Conservation (phyloP, 179 eudicot genomes). For the Kewa caespitosa region DNA sequence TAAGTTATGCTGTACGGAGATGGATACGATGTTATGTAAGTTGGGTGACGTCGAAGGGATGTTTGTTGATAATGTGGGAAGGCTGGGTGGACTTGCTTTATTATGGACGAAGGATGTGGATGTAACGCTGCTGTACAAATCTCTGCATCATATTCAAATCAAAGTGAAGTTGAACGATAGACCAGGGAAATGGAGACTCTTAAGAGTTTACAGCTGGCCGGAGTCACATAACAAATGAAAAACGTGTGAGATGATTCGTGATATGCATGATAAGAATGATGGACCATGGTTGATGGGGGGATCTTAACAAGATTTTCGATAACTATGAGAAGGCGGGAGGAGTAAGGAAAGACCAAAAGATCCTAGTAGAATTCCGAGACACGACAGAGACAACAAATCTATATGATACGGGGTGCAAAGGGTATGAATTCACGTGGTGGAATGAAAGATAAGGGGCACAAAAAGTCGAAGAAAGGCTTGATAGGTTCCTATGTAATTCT, state of each 20-base stretch:
- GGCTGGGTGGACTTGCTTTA: neutral
- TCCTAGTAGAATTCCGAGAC: neutral
- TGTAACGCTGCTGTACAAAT: neutral
- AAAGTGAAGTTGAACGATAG: neutral
- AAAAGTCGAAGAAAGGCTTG: neutral
- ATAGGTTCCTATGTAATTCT: neutral
- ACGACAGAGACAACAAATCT: neutral
- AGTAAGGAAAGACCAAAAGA: neutral
- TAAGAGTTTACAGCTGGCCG: neutral
- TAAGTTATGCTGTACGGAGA: neutral
- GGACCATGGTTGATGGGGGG: neutral
- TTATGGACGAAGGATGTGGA: neutral
- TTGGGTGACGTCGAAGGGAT: neutral
- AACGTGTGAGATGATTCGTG: neutral
- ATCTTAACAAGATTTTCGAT: neutral
- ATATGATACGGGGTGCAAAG: neutral
- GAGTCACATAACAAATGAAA: neutral
- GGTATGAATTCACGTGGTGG: neutral
- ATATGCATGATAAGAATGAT: neutral
- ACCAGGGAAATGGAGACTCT: neutral
- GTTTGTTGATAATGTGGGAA: neutral
- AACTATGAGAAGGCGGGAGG: neutral
- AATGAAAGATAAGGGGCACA: neutral
- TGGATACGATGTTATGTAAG: neutral
- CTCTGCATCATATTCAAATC: neutral